Conservation (phyloP, 2,329 filamentous ascomycete genomes). For the Talaromyces sp. region DNA sequence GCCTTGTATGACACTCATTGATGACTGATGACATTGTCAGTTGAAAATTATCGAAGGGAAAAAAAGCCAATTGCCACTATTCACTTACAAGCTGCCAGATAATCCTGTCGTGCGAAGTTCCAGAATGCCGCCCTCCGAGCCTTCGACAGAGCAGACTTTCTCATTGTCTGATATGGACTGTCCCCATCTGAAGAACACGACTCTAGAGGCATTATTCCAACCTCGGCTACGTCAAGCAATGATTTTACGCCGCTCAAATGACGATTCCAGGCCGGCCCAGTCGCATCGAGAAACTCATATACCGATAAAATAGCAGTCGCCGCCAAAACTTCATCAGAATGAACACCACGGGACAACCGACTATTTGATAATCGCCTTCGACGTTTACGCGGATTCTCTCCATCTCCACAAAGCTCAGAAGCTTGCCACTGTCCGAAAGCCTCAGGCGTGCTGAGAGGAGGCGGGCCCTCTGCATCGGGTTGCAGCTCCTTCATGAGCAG, state of each 20-base stretch:
- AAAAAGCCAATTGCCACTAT: neutral
- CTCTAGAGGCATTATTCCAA: constrained; percentile 45
- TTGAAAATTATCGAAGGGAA: neutral
- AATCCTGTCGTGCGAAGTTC: constrained; percentile 69
- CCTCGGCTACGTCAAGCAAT: constrained; percentile 54
- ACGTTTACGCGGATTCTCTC: constrained; percentile 49
- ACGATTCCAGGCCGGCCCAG: constrained; percentile 63
- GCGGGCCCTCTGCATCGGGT: constrained; percentile 38
- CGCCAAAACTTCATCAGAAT: constrained; percentile 63
- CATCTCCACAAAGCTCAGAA: constrained; percentile 34
- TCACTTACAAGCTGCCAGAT: constrained; percentile 62
- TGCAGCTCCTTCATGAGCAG: constrained; percentile 53
- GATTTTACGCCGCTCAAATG: constrained; percentile 69
- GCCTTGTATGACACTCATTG: constrained; percentile 62
- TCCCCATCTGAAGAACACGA: constrained; percentile 48
- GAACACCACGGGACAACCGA: constrained; percentile 40
- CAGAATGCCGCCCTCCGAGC: constrained; percentile 65
- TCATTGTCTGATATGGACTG: constrained; percentile 31
- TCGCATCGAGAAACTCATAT: constrained; percentile 69
- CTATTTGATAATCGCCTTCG: constrained; percentile 48
- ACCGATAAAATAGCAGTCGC: constrained; percentile 68
- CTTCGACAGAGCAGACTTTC: constrained; percentile 52
- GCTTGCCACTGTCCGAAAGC: constrained; percentile 42
- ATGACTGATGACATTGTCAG: constrained; percentile 42
- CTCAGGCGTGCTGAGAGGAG: constrained; percentile 37